phyloP scores from a whole-genome alignment of 352 stramenopile genomes.

The Pythium phragmiticola region DNA sequence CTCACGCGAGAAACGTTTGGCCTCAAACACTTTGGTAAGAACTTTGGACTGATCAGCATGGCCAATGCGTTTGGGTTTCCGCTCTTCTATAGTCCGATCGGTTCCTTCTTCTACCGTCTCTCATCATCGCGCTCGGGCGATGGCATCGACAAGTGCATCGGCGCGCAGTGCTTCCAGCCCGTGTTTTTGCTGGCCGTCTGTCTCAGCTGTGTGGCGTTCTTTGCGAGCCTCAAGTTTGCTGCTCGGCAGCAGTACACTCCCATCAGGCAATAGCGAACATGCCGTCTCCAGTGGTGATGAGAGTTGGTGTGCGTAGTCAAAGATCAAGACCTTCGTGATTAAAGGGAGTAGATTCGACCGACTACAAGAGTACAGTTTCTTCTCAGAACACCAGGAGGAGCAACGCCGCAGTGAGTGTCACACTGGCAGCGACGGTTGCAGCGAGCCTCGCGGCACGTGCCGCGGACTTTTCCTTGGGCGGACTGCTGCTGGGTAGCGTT shows the following conservation, averaged over 20 bases:
- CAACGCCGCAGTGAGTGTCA: too few species aligned
- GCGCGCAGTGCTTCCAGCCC: conserved; percentile 53
- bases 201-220: conserved; percentile 49
- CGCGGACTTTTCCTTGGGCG: too few species aligned
- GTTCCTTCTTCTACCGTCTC: conserved; percentile 55
- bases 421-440: too few species aligned
- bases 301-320: not conserved
- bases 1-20: conserved; percentile 74
- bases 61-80: conserved; percentile 74
- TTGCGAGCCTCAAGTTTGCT: conserved; percentile 56
- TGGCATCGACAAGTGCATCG: conserved; percentile 53
- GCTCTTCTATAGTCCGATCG: conserved; percentile 66
- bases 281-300: not conserved
- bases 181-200: conserved; percentile 59
- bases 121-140: conserved; percentile 32
- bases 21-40: conserved; percentile 69
- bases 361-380: too few species aligned
- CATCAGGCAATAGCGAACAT: not conserved
- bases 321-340: too few species aligned
- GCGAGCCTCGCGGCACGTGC: too few species aligned
- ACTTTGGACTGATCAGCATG: conserved; percentile 74
- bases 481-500: not conserved
- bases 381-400: too few species aligned
- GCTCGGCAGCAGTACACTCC: conserved; percentile 31
- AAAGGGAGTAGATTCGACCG: too few species aligned